phyloP scores from a whole-genome alignment of 371 early-diverging fungal genomes.

The Rhizopus arrhizus region DNA sequence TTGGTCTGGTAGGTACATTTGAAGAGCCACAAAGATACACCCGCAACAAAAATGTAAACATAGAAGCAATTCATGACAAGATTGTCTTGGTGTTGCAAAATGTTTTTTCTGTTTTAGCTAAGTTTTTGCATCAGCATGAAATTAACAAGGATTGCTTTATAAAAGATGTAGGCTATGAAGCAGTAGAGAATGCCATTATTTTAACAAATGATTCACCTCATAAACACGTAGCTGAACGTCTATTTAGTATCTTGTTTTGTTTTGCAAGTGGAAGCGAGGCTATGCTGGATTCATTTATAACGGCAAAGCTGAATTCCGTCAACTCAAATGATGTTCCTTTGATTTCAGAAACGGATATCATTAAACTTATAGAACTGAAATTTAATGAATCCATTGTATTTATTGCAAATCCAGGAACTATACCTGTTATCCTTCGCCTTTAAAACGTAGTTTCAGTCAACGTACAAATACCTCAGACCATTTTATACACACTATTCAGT shows the following conservation, averaged over 20 bases:
- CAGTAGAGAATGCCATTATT: conserved; percentile 63
- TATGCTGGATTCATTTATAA: conserved; percentile 49
- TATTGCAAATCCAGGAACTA: conserved; percentile 59
- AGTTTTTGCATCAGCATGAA: conserved; percentile 62
- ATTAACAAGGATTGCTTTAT: conserved; percentile 57
- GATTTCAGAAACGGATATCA: background rate
- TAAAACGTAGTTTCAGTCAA: conserved; percentile 44
- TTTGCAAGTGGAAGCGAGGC: conserved; percentile 61
- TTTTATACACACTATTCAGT: conserved; percentile 51
- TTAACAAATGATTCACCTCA: conserved; percentile 59
- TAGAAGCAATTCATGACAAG: conserved; percentile 10
- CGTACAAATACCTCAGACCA: conserved; percentile 41
- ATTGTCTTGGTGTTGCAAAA: conserved; percentile 47
- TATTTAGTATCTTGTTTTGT: conserved; percentile 66
- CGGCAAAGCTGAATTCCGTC: conserved; percentile 1
- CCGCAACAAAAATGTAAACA: conserved; percentile 35
- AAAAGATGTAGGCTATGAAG: conserved; percentile 57
- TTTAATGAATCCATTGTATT: conserved; percentile 30
- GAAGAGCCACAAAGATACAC: conserved; percentile 29
- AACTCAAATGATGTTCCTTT: background rate
- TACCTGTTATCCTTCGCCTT: conserved; percentile 55
- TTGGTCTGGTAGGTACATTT: conserved; percentile 64
- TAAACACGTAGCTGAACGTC: conserved; percentile 36
- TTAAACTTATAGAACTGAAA: conserved; percentile 23
- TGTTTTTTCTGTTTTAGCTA: conserved; percentile 57